Evolutionary conservation across 345 rosid species (phyloP).

Genomic region (Odontarrhena argentea): DNA sequence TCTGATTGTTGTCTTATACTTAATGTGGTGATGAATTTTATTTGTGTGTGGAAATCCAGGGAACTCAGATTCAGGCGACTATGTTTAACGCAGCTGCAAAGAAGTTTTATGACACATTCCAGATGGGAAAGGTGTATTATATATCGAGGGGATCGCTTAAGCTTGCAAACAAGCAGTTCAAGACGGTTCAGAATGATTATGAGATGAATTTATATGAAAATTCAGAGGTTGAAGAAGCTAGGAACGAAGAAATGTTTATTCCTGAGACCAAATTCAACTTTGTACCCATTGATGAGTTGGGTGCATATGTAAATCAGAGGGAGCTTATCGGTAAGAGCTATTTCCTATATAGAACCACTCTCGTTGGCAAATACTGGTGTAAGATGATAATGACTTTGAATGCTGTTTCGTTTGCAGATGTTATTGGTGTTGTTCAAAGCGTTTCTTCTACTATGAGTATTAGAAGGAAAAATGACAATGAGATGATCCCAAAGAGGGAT

Average conservation of each 20-base stretch:
- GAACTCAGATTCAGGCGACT: conserved; percentile 95
- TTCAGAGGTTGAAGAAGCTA: conserved; percentile 87
- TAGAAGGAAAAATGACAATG: conserved; percentile 75
- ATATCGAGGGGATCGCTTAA: conserved; percentile 78
- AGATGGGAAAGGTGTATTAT: conserved; percentile 82
- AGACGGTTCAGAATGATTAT: conserved; percentile 89
- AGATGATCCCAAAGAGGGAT: conserved; percentile 86
- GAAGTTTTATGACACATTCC: conserved; percentile 79
- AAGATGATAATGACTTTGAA: not conserved
- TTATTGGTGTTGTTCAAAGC: conserved; percentile 87
- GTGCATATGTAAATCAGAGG: conserved; percentile 64
- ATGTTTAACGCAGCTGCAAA: conserved; percentile 93
- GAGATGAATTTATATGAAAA: conserved; percentile 88
- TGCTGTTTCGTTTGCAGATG: conserved; percentile 49
- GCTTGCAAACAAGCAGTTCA: conserved; percentile 91
- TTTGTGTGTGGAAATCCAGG: conserved; percentile 46
- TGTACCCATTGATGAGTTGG: conserved; percentile 81
- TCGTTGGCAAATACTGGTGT: not conserved
- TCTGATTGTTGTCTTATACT: not conserved
- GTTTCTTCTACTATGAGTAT: conserved; percentile 80
- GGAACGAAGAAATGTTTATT: conserved; percentile 61
- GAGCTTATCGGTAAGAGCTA: conserved; percentile 75
- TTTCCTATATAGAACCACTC: not conserved
- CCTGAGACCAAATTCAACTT: conserved; percentile 84
- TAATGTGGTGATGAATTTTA: not conserved